Evolutionary conservation across 2,329 filamentous ascomycete genomes (phyloP), one percentile per base, ranked within the genome.

Genomic region (Alternaria ventricosa): DNA sequence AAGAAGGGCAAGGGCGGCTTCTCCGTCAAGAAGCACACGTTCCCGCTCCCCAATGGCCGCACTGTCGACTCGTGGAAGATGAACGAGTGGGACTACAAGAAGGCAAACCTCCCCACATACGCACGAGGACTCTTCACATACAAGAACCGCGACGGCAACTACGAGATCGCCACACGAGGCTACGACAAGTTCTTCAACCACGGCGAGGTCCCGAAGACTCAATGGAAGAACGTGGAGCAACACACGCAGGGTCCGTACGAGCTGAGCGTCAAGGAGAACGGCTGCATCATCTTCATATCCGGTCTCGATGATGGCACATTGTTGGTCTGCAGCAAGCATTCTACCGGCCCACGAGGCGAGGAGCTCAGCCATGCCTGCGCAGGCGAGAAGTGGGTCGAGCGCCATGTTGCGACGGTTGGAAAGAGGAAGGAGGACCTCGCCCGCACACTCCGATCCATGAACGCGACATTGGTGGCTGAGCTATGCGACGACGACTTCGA

Each of bases 141-240:
- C 45, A 87, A 82, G 67, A 90, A 87, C 66, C 83, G 86, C 54
- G 84, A 87, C 25, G 89, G 89, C 9, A 84, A 87, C 9, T 83
- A 88, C 12, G 93, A 97, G 79, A 97, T 99, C 71, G 92, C 87
- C 1, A 89, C 93, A 53, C 88, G 96, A 71, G 96, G 96, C 55
- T 99, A 99, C 81, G 95, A 99, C 85, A 99, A 99, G 82, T 99
- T 99, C 84, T 99, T 99, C 88, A 99, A 99, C 73, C 87, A 93
- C 44, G 88, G 88, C 55, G 96, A 99, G 82, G 91, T 97, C 8
- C 80, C 83, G 50, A 88, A 91, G 68, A 99, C 96, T 4, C 87
- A 90, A 72, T 99, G 96, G 96, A 80, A 84, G 15, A 92, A 91
- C 74, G 93, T 99, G 64, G 85, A 91, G 75, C 81, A 82, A 27